phyloP scores from a whole-genome alignment of 139 green algal species.

The Spirogloea muscicola region DNA sequence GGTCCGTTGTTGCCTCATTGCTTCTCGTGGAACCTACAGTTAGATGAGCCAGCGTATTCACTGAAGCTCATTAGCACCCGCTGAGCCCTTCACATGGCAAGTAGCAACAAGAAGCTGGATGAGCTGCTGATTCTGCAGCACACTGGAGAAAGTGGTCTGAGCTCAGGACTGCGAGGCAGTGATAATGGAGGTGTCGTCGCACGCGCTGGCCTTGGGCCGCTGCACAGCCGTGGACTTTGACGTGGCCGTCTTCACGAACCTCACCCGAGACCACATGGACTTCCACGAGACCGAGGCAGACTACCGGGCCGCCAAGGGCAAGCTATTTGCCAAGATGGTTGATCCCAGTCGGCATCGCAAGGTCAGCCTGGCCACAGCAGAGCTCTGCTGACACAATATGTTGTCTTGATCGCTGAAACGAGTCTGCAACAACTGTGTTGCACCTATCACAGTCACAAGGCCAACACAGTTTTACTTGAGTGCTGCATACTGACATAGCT shows the following conservation, averaged over 20 bases:
- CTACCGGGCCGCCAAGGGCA: conserved; percentile 53
- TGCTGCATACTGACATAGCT: no score
- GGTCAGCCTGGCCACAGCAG: no score
- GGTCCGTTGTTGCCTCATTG: not conserved
- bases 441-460: no score
- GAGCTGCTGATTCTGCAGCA: not conserved
- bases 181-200: conserved; percentile 65
- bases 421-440: no score
- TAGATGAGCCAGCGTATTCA: not conserved
- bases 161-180: conserved; percentile 34
- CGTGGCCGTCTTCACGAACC: conserved; percentile 69
- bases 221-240: conserved; percentile 52
- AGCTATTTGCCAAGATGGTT: conserved; percentile 61
- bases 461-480: no score
- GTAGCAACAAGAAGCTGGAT: not conserved
- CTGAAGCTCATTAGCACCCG: no score
- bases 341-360: conserved; percentile 66
- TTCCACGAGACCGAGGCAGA: conserved; percentile 61
- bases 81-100: not conserved
- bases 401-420: no score
- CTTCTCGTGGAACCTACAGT: not conserved
- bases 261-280: conserved; percentile 60
- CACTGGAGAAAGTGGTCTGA: not conserved
- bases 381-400: no score
- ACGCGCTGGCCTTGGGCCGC: conserved; percentile 44